Base-by-base conservation (phyloP, 2,329 filamentous ascomycete species). In the Aspergillus pseudoglaucus region DNA sequence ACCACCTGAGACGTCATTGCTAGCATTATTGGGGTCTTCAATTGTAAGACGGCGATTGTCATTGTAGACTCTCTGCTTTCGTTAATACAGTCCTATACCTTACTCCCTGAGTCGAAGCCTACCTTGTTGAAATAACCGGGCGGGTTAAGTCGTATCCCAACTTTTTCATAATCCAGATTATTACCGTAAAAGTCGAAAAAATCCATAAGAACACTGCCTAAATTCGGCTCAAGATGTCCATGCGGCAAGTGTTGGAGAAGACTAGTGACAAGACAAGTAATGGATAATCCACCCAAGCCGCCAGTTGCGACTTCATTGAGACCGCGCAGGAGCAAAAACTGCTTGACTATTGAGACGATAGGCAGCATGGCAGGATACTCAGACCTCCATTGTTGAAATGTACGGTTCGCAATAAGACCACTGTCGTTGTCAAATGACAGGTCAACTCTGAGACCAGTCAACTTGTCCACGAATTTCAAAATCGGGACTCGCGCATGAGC, bases 371-470 rank as follows among this genome's bases (percentile, higher is more conserved):
- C 82, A 1, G 91, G 90, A 55, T 85, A 95, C 46, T 84, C 74
- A 12, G 74, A 59, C 67, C 87, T 90, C 93, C 93, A 98, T 0
- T 74, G 66, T 46, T 82, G 69, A 64, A 96, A 95, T 0, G 89
- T 96, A 15, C 83, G 72, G 60, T 93, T 85, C 2, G 93, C 91
- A 15, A 79, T 70, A 8, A 96, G 72, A 9, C 93, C 93, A 38
- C 86, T 88, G 32, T 84, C 70, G 62, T 96, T 97, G 70, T 98
- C 91, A 63, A 98, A 96, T 0, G 90, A 97, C 10, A 98, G 80
- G 64, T 98, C 93, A 10, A 97, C 86, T 57, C 87, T 88, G 46
- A 98, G 74, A 10, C 83, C 84, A 1, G 90, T 96, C 46, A 78
- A 60, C 47, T 73, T 76, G 62, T 98, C 93, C 40, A 88, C 78